Evolutionary conservation across 1,139 yeast genomes (phyloP).

Genomic region (Hansenula sp.): DNA sequence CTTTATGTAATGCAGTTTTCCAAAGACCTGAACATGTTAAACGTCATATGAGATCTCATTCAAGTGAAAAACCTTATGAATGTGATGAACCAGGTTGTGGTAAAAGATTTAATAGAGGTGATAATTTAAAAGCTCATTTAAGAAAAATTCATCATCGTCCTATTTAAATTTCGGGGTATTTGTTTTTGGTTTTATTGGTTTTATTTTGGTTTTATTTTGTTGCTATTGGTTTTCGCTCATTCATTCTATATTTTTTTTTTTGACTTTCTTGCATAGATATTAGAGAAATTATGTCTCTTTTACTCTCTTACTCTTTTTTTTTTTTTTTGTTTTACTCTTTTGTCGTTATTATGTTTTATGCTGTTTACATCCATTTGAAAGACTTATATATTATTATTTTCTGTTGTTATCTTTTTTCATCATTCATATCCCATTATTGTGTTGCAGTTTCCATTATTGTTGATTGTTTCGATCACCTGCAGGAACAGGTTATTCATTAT

Average conservation of each 20-base stretch:
- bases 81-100: constrained; percentile 75
- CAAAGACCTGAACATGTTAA: constrained; percentile 92
- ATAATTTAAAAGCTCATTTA: constrained; percentile 63
- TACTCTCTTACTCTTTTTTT: too few species aligned
- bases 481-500: constrained; percentile 2
- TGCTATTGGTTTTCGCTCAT: neutral
- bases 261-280: neutral
- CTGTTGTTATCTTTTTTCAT: too few species aligned
- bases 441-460: too few species aligned
- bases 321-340: too few species aligned
- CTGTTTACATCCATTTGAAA: too few species aligned
- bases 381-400: too few species aligned
- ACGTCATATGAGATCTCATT: constrained; percentile 83
- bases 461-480: too few species aligned
- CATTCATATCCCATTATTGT: too few species aligned
- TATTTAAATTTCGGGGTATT: constrained; percentile 5
- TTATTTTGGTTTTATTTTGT: neutral
- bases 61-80: constrained; percentile 79
- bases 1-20: constrained; percentile 70
- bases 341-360: too few species aligned
- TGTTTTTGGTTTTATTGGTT: neutral
- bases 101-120: constrained; percentile 71
- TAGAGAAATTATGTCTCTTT: too few species aligned
- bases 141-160: constrained; percentile 49
- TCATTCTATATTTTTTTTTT: neutral